Evolutionary conservation across 2,329 filamentous ascomycete genomes (phyloP), one percentile per base, ranked within the genome.

Genomic region (Pyricularia grisea): DNA sequence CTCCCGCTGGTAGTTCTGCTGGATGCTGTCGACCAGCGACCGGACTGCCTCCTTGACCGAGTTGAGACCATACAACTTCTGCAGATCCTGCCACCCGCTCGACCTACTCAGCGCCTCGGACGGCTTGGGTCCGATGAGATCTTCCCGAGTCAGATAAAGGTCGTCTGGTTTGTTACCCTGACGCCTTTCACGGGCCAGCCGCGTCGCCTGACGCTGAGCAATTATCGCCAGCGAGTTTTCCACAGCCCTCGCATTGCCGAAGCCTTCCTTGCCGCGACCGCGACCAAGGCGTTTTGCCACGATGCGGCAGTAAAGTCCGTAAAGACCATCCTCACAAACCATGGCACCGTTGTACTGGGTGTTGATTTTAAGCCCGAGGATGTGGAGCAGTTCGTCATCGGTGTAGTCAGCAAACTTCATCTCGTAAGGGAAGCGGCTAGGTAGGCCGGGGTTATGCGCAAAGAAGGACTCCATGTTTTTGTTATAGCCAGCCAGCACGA

Each of bases 391-490:
- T 72, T 94, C 90, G 0, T 79, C 73, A 65, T 94, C 89, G 0
- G 80, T 79, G 71, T 92, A 94, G 75, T 94, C 91, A 0, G 84
- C 79, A 69, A 94, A 94, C 63, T 85, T 82, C 73, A 94, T 81
- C 42, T 83, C 79, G 12, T 86, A 79, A 0, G 91, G 91, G 58
- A 94, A 88, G 0, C 91, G 87, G 71, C 90, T 92, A 0, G 85
- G 81, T 2, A 94, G 79, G 0, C 92, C 91, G 0, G 87, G 87
- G 65, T 94, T 94, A 76, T 93, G 90, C 0, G 85, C 82, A 65
- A 92, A 93, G 75, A 94, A 92, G 0, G 83, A 83, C 73, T 94
- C 91, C 91, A 94, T 94, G 71, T 91, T 83, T 72, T 88, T 88
- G 66, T 82, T 82, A 76, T 94, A 94, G 0, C 92, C 91, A 0